Percentiles rank a stretch among this genome's conserved stretches.
These are phyloP conservation scores for Pseudomonodictys pantanalensis DNA, from an alignment of 495 filamentous ascomycete species.

Conservation along the genomic window DNA sequence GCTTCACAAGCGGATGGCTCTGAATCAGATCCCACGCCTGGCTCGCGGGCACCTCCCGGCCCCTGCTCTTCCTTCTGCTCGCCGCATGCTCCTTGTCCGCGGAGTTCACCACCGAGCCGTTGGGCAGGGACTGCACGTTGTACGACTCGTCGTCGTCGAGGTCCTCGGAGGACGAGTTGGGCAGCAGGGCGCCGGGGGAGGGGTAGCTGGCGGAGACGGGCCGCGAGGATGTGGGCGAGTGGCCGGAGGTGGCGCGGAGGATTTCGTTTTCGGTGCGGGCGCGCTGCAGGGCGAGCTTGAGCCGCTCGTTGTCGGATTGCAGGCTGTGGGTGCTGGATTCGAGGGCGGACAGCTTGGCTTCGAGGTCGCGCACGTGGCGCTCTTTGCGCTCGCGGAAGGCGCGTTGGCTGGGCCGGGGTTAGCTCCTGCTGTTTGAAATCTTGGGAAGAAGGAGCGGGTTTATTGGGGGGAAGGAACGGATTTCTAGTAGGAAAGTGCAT, in stretches of 20 bases:
- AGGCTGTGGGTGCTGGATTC: conserved; percentile 57
- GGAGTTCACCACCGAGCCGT: conserved; percentile 64
- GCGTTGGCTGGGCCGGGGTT: conserved; percentile 64
- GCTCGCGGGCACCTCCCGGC: conserved; percentile 71
- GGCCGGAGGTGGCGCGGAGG: conserved; percentile 68
- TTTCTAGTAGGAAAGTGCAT: no score
- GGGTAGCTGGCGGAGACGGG: conserved; percentile 30
- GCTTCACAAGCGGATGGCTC: conserved; percentile 71
- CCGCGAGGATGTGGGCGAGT: conserved; percentile 30
- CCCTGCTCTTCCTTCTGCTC: conserved; percentile 54
- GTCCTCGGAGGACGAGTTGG: conserved; percentile 36
- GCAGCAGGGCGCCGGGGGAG: conserved; percentile 37
- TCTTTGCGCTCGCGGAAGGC: conserved; percentile 98
- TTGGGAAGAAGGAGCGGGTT: neutral
- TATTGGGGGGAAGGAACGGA: no score
- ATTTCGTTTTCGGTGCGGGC: conserved; percentile 91
- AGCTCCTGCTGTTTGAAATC: neutral
- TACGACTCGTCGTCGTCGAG: conserved; percentile 33
- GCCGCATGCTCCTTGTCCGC: conserved; percentile 23
- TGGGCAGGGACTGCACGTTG: conserved; percentile 45
- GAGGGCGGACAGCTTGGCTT: conserved; percentile 74
- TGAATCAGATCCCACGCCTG: conserved; percentile 93
- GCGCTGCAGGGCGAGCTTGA: conserved; percentile 76
- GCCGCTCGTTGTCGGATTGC: conserved; percentile 73
- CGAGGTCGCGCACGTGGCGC: conserved; percentile 85